These are phyloP conservation scores for Forsythia viridissima DNA, from an alignment of 257 asterid genomes.

Conservation along the genomic window DNA sequence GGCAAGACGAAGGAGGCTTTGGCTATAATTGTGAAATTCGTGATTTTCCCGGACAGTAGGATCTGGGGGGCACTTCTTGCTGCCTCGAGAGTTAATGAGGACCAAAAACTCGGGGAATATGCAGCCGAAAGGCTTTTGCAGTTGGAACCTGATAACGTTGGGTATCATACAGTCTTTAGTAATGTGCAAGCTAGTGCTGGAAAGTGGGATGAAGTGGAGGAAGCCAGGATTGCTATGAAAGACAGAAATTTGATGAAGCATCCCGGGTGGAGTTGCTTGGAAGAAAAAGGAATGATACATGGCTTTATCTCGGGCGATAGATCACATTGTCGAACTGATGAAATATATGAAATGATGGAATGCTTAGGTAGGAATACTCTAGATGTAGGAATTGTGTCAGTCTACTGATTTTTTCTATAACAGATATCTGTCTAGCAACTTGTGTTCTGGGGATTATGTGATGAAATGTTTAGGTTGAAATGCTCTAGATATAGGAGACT, in stretches of 20 bases:
- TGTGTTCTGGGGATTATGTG: not conserved
- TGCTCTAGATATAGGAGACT: not conserved
- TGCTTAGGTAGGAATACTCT: conserved; percentile 22
- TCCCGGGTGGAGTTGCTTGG: conserved; percentile 60
- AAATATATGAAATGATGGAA: conserved; percentile 26
- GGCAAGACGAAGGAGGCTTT: conserved; percentile 49
- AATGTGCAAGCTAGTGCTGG: conserved; percentile 38
- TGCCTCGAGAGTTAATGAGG: conserved; percentile 40
- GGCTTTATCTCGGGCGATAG: conserved; percentile 50
- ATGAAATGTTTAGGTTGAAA: not conserved
- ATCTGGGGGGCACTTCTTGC: conserved; percentile 53
- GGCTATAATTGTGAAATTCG: conserved; percentile 32
- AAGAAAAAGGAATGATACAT: conserved; percentile 32
- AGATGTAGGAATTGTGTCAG: not conserved
- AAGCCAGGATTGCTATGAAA: conserved; percentile 35
- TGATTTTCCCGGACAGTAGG: conserved; percentile 38
- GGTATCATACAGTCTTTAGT: conserved; percentile 38
- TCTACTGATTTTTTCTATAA: not conserved
- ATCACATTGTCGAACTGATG: conserved; percentile 31
- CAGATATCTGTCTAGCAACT: not conserved
- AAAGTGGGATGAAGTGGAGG: conserved; percentile 48
- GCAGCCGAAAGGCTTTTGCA: conserved; percentile 36
- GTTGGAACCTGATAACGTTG: conserved; percentile 39
- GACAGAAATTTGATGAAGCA: conserved; percentile 36
- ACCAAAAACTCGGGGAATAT: conserved; percentile 32